Evolutionary conservation across 1,284 basidiomycete species (phyloP), one percentile per base, ranked within the genome.

Genomic region (Leccinum griseonigrum): DNA sequence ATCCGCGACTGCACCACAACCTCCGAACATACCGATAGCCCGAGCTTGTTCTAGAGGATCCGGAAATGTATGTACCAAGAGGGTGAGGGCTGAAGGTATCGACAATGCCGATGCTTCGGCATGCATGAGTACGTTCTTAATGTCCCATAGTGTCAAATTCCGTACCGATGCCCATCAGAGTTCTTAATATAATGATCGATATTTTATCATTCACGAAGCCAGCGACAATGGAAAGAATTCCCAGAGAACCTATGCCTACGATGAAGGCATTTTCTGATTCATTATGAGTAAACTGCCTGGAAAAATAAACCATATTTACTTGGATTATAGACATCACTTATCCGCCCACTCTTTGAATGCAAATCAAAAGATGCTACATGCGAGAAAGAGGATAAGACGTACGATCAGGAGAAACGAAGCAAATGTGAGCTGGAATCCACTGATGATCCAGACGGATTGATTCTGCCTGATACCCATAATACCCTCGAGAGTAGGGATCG

Each of bases 391-490:
- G 31, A 56, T 1, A n/a, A 54, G 54, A 72, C 78, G 40, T 63
- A 80, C 78, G 4, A 76, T 69, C 51, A 80, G 70, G 18, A 81
- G 69, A 57, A 80, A 77, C 1, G 79, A 70, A 9, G 79, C 78
- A 60, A 80, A 80, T 4, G 78, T 80, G 48, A 80, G 68, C 57
- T 79, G 77, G 59, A 73, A 79, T n/a, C 73, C 78, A 61, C 76
- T 76, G 40, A 79, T 64, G 22, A 78, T 60, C 79, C 78, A 81
- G 48, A 29, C 55, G 1, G 62, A 66, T 54, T 75, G 68, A 52
- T 86, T 78, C 66, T 81, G 85, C 72, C 91, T 91, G 68, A 94
- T 83, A 52, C 87, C 88, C 66, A 62, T 54, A 28, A 55, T 58
- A 14, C 1, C 13, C 46, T 53, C 55, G 48, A 71, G 57, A 43